Evolutionary conservation across 768 basidiomycete genomes (phyloP).

Genomic region (Kwoniella dendrophila): DNA sequence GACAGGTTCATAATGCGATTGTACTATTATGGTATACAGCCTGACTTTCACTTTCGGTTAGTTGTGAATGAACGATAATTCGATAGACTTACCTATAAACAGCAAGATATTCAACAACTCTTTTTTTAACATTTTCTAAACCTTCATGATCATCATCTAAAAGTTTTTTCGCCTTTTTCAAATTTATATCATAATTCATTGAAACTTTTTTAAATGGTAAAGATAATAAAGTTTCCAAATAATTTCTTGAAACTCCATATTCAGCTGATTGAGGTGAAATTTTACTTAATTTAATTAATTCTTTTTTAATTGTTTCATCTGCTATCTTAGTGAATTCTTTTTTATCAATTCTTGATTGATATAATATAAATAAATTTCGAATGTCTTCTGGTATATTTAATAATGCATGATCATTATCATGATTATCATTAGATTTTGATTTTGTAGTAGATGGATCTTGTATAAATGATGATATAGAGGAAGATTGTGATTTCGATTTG

Average conservation of each 20-base stretch:
- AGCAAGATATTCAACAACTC: slow-evolving; percentile 87
- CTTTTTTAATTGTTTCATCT: slow-evolving; percentile 67
- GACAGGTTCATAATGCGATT: too few species aligned
- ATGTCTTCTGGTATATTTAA: slow-evolving; percentile 55
- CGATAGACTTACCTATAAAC: slow-evolving; percentile 63
- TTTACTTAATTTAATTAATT: slow-evolving; percentile 79
- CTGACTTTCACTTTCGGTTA: too few species aligned
- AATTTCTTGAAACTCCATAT: slow-evolving; percentile 69
- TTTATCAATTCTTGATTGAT: slow-evolving; percentile 12
- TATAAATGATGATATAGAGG: not conserved
- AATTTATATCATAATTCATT: slow-evolving; percentile 31
- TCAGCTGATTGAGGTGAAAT: slow-evolving; percentile 91
- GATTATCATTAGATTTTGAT: not conserved
- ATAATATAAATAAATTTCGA: slow-evolving; percentile 39
- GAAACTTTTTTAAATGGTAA: slow-evolving; percentile 68
- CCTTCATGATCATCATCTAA: slow-evolving; percentile 91
- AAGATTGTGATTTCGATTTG: not conserved
- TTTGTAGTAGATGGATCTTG: not conserved
- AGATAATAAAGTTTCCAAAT: slow-evolving; percentile 87
- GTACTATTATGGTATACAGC: too few species aligned
- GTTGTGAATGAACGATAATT: not conserved
- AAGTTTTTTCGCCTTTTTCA: slow-evolving; percentile 69
- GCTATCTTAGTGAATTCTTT: slow-evolving; percentile 37
- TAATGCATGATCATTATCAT: too few species aligned
- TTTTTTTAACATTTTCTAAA: slow-evolving; percentile 86